Conservation (phyloP, 176 grass and related monocot genomes). For the Triticum urartu region DNA sequence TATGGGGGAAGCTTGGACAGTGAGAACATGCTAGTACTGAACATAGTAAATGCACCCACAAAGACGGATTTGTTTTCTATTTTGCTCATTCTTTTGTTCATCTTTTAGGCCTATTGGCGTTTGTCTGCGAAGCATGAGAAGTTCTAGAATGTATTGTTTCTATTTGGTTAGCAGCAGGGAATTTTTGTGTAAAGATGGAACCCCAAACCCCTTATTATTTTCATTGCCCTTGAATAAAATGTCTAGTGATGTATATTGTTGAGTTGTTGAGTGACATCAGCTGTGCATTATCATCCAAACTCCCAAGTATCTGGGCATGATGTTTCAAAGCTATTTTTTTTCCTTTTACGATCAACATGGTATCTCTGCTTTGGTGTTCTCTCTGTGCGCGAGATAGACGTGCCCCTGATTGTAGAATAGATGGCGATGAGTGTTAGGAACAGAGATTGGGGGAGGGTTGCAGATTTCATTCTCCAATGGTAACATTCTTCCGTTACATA, state of each 20-base stretch:
- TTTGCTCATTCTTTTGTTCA: slow-evolving; percentile 59
- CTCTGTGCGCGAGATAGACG: no score
- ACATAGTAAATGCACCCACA: not conserved
- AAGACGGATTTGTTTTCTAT: slow-evolving; percentile 27
- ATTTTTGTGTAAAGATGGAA: slow-evolving; percentile 38
- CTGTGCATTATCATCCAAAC: no score
- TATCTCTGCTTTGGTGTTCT: no score
- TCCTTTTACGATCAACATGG: no score
- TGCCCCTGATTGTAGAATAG: no score
- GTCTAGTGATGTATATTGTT: not conserved
- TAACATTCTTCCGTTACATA: no score
- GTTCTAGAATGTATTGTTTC: slow-evolving; percentile 33
- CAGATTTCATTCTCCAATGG: no score
- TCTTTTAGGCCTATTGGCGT: slow-evolving; percentile 17
- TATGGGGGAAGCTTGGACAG: slow-evolving; percentile 85
- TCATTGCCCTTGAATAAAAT: slow-evolving; percentile 30
- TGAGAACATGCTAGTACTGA: slow-evolving; percentile 22
- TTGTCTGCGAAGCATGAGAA: slow-evolving; percentile 20
- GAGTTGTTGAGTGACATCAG: not conserved
- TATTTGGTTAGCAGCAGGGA: slow-evolving; percentile 20
- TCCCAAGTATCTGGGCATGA: no score
- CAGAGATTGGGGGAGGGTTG: no score
- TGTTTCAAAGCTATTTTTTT: no score
- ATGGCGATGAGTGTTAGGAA: no score
- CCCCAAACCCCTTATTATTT: not conserved